phyloP scores from a whole-genome alignment of 2,329 filamentous ascomycete genomes.

The Xylaria multiplex region DNA sequence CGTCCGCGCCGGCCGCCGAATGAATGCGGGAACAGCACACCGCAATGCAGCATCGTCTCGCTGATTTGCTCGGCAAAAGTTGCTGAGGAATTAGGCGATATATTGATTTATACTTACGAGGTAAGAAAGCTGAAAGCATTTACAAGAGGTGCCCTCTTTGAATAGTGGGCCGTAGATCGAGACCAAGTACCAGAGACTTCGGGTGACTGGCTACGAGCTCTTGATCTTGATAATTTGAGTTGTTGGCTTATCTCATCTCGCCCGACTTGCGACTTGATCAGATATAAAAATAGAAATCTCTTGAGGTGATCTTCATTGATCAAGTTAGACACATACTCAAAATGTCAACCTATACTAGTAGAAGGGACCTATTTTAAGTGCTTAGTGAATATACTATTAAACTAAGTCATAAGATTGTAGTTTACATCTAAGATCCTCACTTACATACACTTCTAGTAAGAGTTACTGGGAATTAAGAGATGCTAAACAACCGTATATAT shows the following conservation, averaged over 20 bases:
- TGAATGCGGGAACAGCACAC: not conserved
- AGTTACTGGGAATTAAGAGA: not conserved
- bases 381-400: not conserved
- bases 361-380: not conserved
- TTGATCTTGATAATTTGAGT: not conserved
- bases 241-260: not conserved
- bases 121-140: not conserved
- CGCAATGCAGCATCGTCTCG: slow-evolving; percentile 8
- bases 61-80: slow-evolving; percentile 18
- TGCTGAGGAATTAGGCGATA: not conserved
- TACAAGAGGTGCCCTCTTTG: not conserved
- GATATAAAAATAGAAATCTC: too few species aligned
- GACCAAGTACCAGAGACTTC: not conserved
- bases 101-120: not conserved
- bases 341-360: not conserved
- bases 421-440: not conserved
- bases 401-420: not conserved
- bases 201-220: not conserved
- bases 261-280: not conserved
- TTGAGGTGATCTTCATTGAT: not conserved
- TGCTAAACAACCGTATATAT: not conserved
- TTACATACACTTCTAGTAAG: not conserved
- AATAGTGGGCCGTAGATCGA: too few species aligned
- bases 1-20: slow-evolving; percentile 22
- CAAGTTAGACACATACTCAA: not conserved